phyloP scores from a whole-genome alignment of 257 asterid species.

The Fraxinus excelsior region DNA sequence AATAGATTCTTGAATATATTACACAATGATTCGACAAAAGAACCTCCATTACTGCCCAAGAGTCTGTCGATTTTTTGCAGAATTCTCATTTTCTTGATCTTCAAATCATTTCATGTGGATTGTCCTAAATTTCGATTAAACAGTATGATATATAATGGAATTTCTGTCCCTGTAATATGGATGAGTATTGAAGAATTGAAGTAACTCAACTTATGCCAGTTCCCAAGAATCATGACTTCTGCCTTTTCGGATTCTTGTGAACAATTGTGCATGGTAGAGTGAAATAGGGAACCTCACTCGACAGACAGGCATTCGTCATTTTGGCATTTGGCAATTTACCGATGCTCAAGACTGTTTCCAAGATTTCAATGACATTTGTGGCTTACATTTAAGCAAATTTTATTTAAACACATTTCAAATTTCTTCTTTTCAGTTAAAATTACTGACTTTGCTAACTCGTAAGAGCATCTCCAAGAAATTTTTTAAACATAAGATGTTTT shows the following conservation, averaged over 20 bases:
- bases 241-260: not conserved
- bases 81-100: slow-evolving; percentile 21
- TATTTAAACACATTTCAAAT: too few species aligned
- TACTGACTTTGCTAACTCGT: too few species aligned
- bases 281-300: too few species aligned
- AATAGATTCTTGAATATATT: not conserved
- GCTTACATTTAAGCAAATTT: too few species aligned
- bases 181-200: not conserved
- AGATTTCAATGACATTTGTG: too few species aligned
- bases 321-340: slow-evolving; percentile 12
- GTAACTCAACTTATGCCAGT: not conserved
- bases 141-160: not conserved
- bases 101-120: not conserved
- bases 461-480: too few species aligned
- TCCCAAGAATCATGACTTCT: not conserved
- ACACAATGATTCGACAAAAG: not conserved
- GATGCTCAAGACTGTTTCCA: too few species aligned
- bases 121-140: not conserved
- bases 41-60: not conserved
- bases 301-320: not conserved
- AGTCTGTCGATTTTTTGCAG: slow-evolving; percentile 5
- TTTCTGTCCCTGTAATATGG: not conserved
- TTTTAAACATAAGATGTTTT: too few species aligned
- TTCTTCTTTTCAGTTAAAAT: too few species aligned
- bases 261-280: too few species aligned